Evolutionary conservation across 2,329 filamentous ascomycete species (phyloP).

Genomic region (Teratosphaeria epicoccoides): DNA sequence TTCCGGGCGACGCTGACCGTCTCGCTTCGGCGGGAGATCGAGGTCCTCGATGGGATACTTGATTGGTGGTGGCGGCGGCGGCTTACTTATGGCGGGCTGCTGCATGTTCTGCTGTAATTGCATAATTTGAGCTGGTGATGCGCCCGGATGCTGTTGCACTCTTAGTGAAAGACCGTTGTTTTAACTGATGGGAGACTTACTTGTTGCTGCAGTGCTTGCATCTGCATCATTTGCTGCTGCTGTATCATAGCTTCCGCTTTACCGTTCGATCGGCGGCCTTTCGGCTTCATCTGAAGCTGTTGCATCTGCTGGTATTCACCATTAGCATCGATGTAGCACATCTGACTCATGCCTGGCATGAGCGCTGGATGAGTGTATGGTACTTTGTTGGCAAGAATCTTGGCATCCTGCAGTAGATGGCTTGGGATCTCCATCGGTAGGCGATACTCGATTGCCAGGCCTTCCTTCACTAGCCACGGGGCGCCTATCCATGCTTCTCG

Average conservation of each 20-base stretch:
- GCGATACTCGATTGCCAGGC: slow-evolving; percentile 71
- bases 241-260: slow-evolving; percentile 4
- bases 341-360: not conserved
- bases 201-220: slow-evolving; percentile 12
- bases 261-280: slow-evolving; percentile 14
- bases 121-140: slow-evolving; percentile 34
- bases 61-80: slow-evolving; percentile 59
- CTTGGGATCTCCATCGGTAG: slow-evolving; percentile 80
- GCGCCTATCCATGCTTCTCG: slow-evolving; percentile 92
- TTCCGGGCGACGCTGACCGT: slow-evolving; percentile 56
- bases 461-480: slow-evolving; percentile 85
- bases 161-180: slow-evolving; percentile 12
- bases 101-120: slow-evolving; percentile 10
- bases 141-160: slow-evolving; percentile 26
- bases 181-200: slow-evolving; percentile 8
- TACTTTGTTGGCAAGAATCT: slow-evolving; percentile 29
- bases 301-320: slow-evolving; percentile 13
- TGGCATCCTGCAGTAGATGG: slow-evolving; percentile 71
- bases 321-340: not conserved
- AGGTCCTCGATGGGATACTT: slow-evolving; percentile 96
- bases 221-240: slow-evolving; percentile 12
- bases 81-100: slow-evolving; percentile 26
- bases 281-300: slow-evolving; percentile 8
- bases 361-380: not conserved
- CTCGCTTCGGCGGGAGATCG: slow-evolving; percentile 58